Percentiles rank a stretch among this genome's conserved stretches.
Conservation (phyloP, 805 yeast species). For the Suhomyces vadensis region DNA sequence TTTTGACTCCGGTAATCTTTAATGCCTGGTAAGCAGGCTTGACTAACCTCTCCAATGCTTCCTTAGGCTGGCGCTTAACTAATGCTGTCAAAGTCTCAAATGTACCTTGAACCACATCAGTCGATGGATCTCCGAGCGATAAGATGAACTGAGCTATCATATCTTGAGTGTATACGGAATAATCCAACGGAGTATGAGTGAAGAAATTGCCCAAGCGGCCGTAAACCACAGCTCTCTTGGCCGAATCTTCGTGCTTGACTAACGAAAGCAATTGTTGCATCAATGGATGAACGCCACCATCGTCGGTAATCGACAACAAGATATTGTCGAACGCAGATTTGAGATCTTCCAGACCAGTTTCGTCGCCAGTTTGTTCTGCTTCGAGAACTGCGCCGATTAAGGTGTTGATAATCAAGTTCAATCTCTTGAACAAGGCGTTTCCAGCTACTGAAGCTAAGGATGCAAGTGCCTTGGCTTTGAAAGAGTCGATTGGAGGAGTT, state of each 20-base stretch:
- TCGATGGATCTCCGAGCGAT: conserved; percentile 69
- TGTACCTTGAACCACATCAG: conserved; percentile 61
- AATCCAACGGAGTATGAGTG: conserved; percentile 62
- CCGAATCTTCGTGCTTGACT: conserved; percentile 72
- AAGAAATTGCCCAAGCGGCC: conserved; percentile 74
- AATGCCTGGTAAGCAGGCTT: conserved; percentile 79
- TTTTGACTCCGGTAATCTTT: conserved; percentile 59
- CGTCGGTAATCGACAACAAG: conserved; percentile 70
- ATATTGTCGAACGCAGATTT: conserved; percentile 63
- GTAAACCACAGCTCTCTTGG: conserved; percentile 62
- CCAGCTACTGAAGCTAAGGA: conserved; percentile 92
- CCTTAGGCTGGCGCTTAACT: conserved; percentile 72
- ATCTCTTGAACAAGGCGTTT: conserved; percentile 67
- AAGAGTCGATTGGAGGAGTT: conserved; percentile 74
- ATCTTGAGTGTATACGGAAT: conserved; percentile 71
- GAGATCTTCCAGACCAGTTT: conserved; percentile 43
- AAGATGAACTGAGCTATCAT: conserved; percentile 69
- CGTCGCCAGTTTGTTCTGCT: conserved; percentile 30
- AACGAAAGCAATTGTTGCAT: conserved; percentile 77
- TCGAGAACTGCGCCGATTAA: conserved; percentile 61
- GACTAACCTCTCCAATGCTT: conserved; percentile 72
- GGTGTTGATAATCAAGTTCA: conserved; percentile 71
- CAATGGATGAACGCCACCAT: conserved; percentile 80
- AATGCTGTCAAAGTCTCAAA: conserved; percentile 65
- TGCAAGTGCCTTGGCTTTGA: conserved; percentile 85